Percentiles rank a stretch among this genome's conserved stretches.
Conservation (phyloP, 495 filamentous ascomycete genomes). For the Cryomyces antarcticus region DNA sequence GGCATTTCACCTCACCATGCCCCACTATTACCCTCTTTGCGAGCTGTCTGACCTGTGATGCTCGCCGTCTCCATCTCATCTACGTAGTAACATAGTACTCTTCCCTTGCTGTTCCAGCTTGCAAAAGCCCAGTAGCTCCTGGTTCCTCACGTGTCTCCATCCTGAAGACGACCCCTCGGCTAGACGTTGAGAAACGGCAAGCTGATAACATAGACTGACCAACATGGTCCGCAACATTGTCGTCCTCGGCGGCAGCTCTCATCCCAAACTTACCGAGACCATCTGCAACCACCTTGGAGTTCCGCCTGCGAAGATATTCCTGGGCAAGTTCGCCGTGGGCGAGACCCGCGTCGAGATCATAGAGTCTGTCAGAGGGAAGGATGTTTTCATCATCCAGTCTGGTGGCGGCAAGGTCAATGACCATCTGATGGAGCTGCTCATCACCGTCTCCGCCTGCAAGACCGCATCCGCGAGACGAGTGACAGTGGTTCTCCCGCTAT, state of each 20-base stretch:
- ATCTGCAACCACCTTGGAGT: slow-evolving; percentile 79
- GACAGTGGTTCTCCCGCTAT: slow-evolving; percentile 84
- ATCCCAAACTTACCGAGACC: slow-evolving; percentile 65
- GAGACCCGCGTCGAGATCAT: slow-evolving; percentile 89
- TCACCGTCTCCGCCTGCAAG: slow-evolving; percentile 92
- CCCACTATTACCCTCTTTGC: too few relatives aligned
- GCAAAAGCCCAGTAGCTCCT: too few relatives aligned
- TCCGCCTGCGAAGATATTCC: slow-evolving; percentile 56
- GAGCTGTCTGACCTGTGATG: too few relatives aligned
- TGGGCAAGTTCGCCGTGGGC: slow-evolving; percentile 82
- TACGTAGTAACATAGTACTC: too few relatives aligned
- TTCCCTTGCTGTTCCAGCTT: too few relatives aligned
- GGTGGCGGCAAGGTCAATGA: slow-evolving; percentile 86
- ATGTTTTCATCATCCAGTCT: slow-evolving; percentile 93
- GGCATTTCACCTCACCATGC: too few relatives aligned
- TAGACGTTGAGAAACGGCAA: too few relatives aligned
- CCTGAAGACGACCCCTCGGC: too few relatives aligned
- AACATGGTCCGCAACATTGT: slow-evolving; percentile 90
- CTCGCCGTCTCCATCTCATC: too few relatives aligned
- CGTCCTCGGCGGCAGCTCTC: slow-evolving; percentile 80
- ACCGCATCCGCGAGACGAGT: slow-evolving; percentile 81
- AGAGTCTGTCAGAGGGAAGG: slow-evolving; percentile 90
- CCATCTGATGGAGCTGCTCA: slow-evolving; percentile 84
- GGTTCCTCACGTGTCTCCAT: too few relatives aligned
- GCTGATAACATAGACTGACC: too few relatives aligned